phyloP scores from a whole-genome alignment of 768 basidiomycete species.

The Phlebiopsis flavidoalba region DNA sequence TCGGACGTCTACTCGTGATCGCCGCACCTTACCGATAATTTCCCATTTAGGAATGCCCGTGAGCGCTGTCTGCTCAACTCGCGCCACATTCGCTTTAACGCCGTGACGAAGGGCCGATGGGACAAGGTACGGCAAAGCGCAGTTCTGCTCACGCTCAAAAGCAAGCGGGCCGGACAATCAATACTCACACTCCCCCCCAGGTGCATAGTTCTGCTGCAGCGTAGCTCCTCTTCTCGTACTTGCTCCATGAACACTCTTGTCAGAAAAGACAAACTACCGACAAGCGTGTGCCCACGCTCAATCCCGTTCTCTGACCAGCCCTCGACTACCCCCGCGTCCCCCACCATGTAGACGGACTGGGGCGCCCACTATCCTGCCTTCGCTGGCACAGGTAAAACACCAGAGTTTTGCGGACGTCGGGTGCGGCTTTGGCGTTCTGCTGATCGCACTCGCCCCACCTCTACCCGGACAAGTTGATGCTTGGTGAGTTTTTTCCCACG shows the following conservation, averaged over 20 bases:
- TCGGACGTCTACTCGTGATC: conserved; percentile 14
- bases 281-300: conserved; percentile 83
- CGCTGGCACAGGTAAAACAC: conserved; percentile 49
- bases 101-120: conserved; percentile 21
- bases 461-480: conserved; percentile 89
- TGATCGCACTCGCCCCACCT: conserved; percentile 85
- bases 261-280: conserved; percentile 82
- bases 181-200: conserved; percentile 29
- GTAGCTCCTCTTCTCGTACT: too few relatives aligned
- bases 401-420: conserved; percentile 97
- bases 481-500: conserved; percentile 53
- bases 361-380: conserved; percentile 74
- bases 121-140: conserved; percentile 28
- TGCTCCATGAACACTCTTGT: neutral
- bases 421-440: conserved; percentile 94
- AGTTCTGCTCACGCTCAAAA: neutral
- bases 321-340: conserved; percentile 83
- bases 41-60: conserved; percentile 7
- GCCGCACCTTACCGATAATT: conserved; percentile 11
- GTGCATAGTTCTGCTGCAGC: too few relatives aligned
- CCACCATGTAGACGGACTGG: conserved; percentile 80
- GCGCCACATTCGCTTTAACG: neutral
- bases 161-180: conserved; percentile 12
- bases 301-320: conserved; percentile 85
- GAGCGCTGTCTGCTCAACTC: neutral